Evolutionary conservation across 2,329 filamentous ascomycete genomes (phyloP), one percentile per base, ranked within the genome.

Genomic region (Calonectria naviculata): DNA sequence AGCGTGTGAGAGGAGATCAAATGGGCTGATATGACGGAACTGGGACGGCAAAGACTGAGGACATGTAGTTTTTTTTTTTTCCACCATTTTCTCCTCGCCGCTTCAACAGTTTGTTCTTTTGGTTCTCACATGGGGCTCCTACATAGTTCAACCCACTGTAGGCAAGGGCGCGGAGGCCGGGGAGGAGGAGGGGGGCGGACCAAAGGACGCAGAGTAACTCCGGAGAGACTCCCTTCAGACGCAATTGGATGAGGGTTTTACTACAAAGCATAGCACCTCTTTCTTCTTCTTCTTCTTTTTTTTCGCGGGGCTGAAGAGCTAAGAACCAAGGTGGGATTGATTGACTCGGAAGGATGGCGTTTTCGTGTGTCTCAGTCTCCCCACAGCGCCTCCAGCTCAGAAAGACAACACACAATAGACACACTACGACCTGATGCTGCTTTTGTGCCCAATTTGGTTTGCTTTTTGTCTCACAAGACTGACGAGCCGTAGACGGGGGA

Each of bases 141-240:
- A 58, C 52, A 67, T 61, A 42, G 54, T 42, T 67, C 65, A 67
- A 49, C 64, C 42, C n/a, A 38, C 15, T 66, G 64, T 47, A 58
- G 28, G 31, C 13, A 36, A 56, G 52, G 31, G n/a, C 24, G n/a
- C 24, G 36, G 6, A 38, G 38, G 47, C 10, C 26, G 34, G 46
- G 21, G 46, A 13, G 42, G 38, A n/a, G 10, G 31, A 34, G 6
- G 34, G 34, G 34, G 15, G 4, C 10, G 31, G 31, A 34, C 34
- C 5, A 12, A n/a, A n/a, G n/a, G n/a, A 58, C 21, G 28, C 49
- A 34, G 29, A 42, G 29, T 44, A 46, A 66, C 49, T 36, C 64
- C 21, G 63, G 42, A 41, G 49, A 66, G 64, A 38, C 52, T 60
- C 52, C 28, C 28, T 17, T 5, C n/a, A n/a, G n/a, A n/a, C n/a